Evolutionary conservation across 257 asterid species (phyloP).

Genomic region (Asclepias syriaca): DNA sequence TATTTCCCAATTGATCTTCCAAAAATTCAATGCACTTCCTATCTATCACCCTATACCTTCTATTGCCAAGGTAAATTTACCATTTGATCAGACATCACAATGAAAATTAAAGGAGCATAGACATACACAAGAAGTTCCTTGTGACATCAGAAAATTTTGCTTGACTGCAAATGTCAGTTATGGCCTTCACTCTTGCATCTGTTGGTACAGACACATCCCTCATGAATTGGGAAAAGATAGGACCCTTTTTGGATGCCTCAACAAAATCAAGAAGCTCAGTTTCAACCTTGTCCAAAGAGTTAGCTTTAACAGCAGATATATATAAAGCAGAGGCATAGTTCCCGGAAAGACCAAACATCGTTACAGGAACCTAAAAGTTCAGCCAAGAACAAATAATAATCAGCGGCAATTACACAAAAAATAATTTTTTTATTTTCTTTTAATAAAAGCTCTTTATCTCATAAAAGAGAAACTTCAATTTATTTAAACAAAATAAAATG

Average conservation of each 20-base stretch:
- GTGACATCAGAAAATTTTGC: constrained; percentile 68
- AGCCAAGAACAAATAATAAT: constrained; percentile 6
- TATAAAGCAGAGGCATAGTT: constrained; percentile 92
- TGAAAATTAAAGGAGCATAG: neutral
- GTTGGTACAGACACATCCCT: constrained; percentile 62
- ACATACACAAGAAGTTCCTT: constrained; percentile 66
- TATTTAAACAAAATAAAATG: neutral
- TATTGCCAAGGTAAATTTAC: neutral
- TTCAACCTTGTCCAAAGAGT: constrained; percentile 76
- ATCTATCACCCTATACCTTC: neutral
- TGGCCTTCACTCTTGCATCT: constrained; percentile 63
- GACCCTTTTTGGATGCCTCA: constrained; percentile 76
- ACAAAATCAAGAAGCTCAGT: constrained; percentile 62
- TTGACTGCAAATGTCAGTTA: constrained; percentile 45
- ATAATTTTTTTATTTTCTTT: no score
- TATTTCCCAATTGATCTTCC: neutral
- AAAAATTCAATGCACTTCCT: neutral
- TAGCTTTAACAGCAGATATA: constrained; percentile 75
- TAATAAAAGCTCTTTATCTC: neutral
- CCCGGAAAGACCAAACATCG: constrained; percentile 78
- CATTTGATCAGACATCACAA: neutral
- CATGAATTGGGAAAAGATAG: constrained; percentile 69
- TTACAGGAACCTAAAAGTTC: constrained; percentile 64
- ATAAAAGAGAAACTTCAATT: neutral
- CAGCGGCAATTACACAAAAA: neutral